Conservation (phyloP, 495 filamentous ascomycete genomes). For the Aspergillus nanangensis region DNA sequence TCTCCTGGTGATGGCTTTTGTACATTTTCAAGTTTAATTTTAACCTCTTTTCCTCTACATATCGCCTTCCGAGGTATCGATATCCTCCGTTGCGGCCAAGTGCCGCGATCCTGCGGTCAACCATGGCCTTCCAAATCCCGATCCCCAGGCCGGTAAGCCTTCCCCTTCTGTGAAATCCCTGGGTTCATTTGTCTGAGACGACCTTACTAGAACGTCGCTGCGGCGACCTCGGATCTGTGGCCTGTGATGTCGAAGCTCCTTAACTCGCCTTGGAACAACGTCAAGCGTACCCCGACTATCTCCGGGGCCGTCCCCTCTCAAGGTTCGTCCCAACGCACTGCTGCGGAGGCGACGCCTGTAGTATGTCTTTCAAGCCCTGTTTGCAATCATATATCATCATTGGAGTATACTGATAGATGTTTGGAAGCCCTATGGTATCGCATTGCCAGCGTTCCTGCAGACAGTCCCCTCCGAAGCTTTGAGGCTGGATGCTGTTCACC, state of each 20-base stretch:
- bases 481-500: slow-evolving; percentile 11
- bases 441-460: slow-evolving; percentile 27
- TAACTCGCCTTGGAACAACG: slow-evolving; percentile 29
- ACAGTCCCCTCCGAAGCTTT: slow-evolving; percentile 24
- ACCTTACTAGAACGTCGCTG: slow-evolving; percentile 28
- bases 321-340: slow-evolving; percentile 12
- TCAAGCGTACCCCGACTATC: slow-evolving; percentile 14
- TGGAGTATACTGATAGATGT: not conserved
- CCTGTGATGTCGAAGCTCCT: slow-evolving; percentile 40
- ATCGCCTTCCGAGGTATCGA: slow-evolving; percentile 13
- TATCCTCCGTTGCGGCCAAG: slow-evolving; percentile 32
- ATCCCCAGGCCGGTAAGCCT: slow-evolving; percentile 35
- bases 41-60: not conserved
- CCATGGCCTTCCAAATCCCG: slow-evolving; percentile 47
- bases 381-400: too few relatives aligned
- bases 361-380: slow-evolving; percentile 17
- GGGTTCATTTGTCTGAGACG: slow-evolving; percentile 11
- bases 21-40: slow-evolving; percentile 7
- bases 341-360: slow-evolving; percentile 10
- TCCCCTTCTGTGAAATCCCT: not conserved
- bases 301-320: slow-evolving; percentile 18
- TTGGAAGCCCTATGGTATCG: slow-evolving; percentile 8
- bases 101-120: slow-evolving; percentile 36
- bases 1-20: slow-evolving; percentile 25
- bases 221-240: slow-evolving; percentile 40